Base-by-base conservation (phyloP, 441 rosid species). In the Syzygium syzygioides region DNA sequence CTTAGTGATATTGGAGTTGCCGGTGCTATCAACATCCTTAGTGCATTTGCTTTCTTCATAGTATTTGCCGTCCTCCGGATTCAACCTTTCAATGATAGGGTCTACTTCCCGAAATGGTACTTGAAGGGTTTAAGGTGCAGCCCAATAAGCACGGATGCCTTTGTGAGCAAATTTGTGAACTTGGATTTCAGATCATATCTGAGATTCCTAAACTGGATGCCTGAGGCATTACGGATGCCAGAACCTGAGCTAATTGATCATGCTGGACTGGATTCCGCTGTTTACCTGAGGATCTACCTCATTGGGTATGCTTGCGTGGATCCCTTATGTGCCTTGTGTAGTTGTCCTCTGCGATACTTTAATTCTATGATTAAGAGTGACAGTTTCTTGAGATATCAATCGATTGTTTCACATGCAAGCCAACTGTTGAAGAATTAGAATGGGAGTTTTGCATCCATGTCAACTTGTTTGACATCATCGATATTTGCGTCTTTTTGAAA, bases 211-310 rank as follows among this genome's bases (percentile, higher is more conserved):
- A 89, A 80, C 66, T 89, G 90, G 90, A 89, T 89, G 90, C 88
- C 87, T 32, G 90, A 60, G 32, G 90, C 90, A 4, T 83, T 89
- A 83, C 90, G 25, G 84, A 89, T 86, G 90, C 88, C 90, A 18
- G 90, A 89, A 89, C 88, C 52, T 60, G 90, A 89, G 90, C 88
- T 89, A 87, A 86, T 86, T 50, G 90, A 89, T 54, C 90, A 89
- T 26, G 90, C 90, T 14, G 90, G 90, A 55, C 88, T 89, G 52
- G 90, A 89, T 89, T 89, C 90, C 1, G 88, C 85, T 59, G 64
- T 89, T 86, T 89, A 89, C 86, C 85, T 89, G 53, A 79, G 90
- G 86, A 89, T 89, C 53, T 86, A 86, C 86, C 56, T 76, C 52
- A 60, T 54, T 50, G 90, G 90, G 88, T 89, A 89, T 59, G 90